Conservation (phyloP, 208 protist species). For the Trypanosoma vivax region DNA sequence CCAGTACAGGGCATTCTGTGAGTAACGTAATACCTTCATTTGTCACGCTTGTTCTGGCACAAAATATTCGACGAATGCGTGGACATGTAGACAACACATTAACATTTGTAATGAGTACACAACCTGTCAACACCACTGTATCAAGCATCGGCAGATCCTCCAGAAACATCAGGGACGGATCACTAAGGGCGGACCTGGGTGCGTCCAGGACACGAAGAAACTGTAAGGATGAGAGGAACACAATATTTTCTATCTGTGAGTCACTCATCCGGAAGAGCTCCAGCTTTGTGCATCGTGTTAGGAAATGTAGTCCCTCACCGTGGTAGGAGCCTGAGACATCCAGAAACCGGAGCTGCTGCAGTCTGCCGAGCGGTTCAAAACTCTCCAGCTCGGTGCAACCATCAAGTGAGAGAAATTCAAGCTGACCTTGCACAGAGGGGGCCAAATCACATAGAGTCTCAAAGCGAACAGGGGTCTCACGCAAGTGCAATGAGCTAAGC, state of each 20-base stretch:
- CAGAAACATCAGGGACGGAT: constrained; percentile 54
- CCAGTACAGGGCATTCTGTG: constrained; percentile 43
- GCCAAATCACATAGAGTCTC: constrained; percentile 55
- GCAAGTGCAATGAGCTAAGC: constrained; percentile 39
- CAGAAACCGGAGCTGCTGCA: constrained; percentile 56
- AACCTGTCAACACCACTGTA: constrained; percentile 62
- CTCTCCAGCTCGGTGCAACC: constrained; percentile 40
- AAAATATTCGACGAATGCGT: constrained; percentile 64
- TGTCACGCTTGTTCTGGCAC: constrained; percentile 51
- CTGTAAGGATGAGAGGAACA: constrained; percentile 42
- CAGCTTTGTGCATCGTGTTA: constrained; percentile 38
- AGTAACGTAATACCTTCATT: constrained; percentile 63
- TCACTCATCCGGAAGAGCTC: constrained; percentile 71
- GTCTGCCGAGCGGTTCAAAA: constrained; percentile 39
- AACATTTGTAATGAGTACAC: constrained; percentile 62
- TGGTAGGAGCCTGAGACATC: constrained; percentile 57
- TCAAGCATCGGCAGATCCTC: constrained; percentile 53
- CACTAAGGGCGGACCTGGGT: constrained; percentile 37
- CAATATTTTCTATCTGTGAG: constrained; percentile 49
- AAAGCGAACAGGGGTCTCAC: constrained; percentile 45
- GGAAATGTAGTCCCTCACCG: constrained; percentile 44
- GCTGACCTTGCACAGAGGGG: constrained; percentile 25
- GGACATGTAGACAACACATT: constrained; percentile 76
- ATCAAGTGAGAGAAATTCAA: constrained; percentile 70
- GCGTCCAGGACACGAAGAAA: constrained; percentile 66